phyloP scores from a whole-genome alignment of 345 rosid species.

The Salix arbutifolia region DNA sequence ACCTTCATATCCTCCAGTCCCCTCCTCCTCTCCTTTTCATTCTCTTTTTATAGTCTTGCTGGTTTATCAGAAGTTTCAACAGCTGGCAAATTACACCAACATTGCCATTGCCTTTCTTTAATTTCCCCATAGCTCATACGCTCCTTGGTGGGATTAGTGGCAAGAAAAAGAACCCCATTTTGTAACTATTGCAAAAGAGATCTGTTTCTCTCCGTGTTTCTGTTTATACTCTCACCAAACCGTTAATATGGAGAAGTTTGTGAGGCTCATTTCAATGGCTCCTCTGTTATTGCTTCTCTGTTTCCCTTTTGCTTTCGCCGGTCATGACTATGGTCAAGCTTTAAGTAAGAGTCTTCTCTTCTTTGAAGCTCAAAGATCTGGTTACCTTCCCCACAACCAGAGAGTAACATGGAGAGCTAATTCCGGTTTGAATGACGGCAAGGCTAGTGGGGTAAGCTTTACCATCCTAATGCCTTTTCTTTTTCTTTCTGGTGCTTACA shows the following conservation, averaged over 20 bases:
- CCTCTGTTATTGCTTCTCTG: conserved; percentile 52
- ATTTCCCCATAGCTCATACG: neutral
- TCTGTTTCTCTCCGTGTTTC: neutral
- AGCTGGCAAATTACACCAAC: conserved; percentile 38
- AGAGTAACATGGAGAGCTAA: conserved; percentile 88
- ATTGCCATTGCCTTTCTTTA: conserved; percentile 23
- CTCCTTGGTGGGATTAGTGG: conserved; percentile 9
- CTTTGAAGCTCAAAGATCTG: conserved; percentile 99
- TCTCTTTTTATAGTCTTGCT: conserved; percentile 11
- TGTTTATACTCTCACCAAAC: neutral
- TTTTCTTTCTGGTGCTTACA: neutral
- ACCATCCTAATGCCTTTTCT: neutral
- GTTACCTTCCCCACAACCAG: conserved; percentile 75
- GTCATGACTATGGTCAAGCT: conserved; percentile 91
- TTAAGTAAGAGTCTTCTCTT: conserved; percentile 89
- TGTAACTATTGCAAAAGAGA: conserved; percentile 4
- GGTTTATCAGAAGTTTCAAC: conserved; percentile 37
- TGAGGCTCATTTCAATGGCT: conserved; percentile 32
- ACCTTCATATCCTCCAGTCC: conserved; percentile 21
- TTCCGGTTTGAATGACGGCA: conserved; percentile 91
- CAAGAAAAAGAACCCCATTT: conserved; percentile 14
- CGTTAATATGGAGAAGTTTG: conserved; percentile 27
- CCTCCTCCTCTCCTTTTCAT: conserved; percentile 8
- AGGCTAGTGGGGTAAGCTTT: conserved; percentile 84
- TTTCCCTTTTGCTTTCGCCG: conserved; percentile 58